Evolutionary conservation across 2,329 filamentous ascomycete genomes (phyloP), one percentile per base, ranked within the genome.

Genomic region (Aspergillus persii): DNA sequence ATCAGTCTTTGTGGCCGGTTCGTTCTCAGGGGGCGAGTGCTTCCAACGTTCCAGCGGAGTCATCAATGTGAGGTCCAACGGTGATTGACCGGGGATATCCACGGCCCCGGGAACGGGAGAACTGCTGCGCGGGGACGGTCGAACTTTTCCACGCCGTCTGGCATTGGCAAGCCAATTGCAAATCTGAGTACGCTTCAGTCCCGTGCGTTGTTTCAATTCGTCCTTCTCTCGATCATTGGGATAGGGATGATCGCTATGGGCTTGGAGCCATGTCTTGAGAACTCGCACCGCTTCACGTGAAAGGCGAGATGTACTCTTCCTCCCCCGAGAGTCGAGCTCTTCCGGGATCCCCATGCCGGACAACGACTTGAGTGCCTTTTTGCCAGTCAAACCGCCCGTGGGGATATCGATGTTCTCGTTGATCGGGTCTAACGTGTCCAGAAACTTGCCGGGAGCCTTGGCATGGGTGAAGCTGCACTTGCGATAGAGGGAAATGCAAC

Each of bases 151-250:
- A 62, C 92, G 84, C 58, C 92, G 86, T 48, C 92, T 87, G 58
- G 92, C 92, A 74, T 96, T 96, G 60, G 92, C 92, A 50, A 96
- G 85, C 92, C 92, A 96, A 72, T 96, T 96, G 9, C 88, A 89
- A 67, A 96, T 94, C 70, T 97, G 93, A 12, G 84, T 89, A 68
- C 91, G 86, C 72, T 86, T 92, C 46, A 97, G 81, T 7, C 92
- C 91, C 0, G 92, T 96, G 67, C 89, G 84, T 50, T 84, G 83
- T 74, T 92, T 89, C 29, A 97, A 80, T 62, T 86, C 84, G 65
- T 92, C 89, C 70, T 94, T 96, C 71, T 96, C 91, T 59, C 92
- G 87, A 48, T 96, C 92, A 36, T 86, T 93, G 4, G 93, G 92
- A 71, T 96, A 97, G 0, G 92, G 93, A 67, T 96, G 90, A 54